A percentile compares a stretch with the other conserved stretches of the same genome.
Evolutionary conservation across 2,329 filamentous ascomycete genomes (phyloP).

Genomic region (Colletotrichum sp.): DNA sequence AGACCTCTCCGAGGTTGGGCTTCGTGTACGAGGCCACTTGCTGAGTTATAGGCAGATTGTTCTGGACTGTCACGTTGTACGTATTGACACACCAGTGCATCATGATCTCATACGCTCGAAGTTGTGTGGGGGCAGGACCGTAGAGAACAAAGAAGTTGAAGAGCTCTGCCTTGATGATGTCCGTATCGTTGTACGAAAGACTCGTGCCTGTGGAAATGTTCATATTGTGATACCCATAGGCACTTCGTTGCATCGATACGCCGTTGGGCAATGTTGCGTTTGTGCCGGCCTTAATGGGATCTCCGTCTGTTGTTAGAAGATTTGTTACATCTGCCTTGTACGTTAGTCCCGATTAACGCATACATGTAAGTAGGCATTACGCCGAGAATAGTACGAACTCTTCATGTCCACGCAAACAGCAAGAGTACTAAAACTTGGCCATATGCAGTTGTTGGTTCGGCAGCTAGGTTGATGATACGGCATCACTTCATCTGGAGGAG

Average conservation of each 20-base stretch:
- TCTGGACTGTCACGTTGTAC: background rate
- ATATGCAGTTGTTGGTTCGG: background rate
- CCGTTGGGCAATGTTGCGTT: background rate
- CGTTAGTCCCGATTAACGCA: background rate
- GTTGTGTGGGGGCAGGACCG: background rate
- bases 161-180: background rate
- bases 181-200: background rate
- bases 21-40: background rate
- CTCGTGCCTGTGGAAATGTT: background rate
- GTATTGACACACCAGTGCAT: constrained; percentile 12
- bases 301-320: background rate
- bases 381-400: background rate
- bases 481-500: background rate
- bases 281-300: background rate
- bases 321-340: background rate
- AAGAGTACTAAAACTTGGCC: background rate
- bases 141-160: constrained; percentile 5
- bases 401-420: constrained; percentile 2
- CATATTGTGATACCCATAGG: background rate
- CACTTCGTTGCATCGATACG: background rate
- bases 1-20: background rate
- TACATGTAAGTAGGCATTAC: rapidly evolving
- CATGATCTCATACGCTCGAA: background rate
- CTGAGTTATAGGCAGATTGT: background rate
- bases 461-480: background rate